Conservation (phyloP, 805 yeast species). For the Schwanniomyces sp. region DNA sequence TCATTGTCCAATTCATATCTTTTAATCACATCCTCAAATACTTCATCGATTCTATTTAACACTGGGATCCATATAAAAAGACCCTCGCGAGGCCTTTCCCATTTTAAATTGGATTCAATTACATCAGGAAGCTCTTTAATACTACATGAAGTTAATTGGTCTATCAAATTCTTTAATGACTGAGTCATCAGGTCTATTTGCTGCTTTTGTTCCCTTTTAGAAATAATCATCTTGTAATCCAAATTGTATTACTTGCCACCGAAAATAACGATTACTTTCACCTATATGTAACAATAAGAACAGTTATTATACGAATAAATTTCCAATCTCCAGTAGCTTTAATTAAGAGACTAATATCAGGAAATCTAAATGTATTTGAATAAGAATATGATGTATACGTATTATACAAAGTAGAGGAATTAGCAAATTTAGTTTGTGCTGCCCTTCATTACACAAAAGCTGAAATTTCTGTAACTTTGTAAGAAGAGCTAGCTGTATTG, state of each 20-base stretch:
- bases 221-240: conserved; percentile 27
- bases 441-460: neutral
- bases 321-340: neutral
- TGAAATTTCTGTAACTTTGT: too few relatives aligned
- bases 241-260: neutral
- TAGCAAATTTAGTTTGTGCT: neutral
- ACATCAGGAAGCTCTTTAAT: conserved; percentile 39
- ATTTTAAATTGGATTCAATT: conserved; percentile 38
- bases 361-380: neutral
- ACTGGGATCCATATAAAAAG: conserved; percentile 75
- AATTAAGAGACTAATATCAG: neutral
- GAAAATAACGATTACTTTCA: neutral
- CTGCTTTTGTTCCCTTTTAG: conserved; percentile 27
- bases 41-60: conserved; percentile 70
- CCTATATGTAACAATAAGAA: neutral
- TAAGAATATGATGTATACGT: neutral
- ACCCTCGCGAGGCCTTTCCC: conserved; percentile 70
- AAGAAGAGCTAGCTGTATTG: neutral
- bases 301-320: neutral
- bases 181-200: conserved; percentile 25
- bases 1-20: conserved; percentile 54
- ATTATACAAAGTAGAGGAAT: neutral
- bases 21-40: conserved; percentile 53
- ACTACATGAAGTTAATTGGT: conserved; percentile 36
- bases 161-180: conserved; percentile 31